A percentile compares a stretch with the other conserved stretches of the same genome.
Evolutionary conservation across 805 yeast genomes (phyloP).

Genomic region (Wickerhamiella shivajii): DNA sequence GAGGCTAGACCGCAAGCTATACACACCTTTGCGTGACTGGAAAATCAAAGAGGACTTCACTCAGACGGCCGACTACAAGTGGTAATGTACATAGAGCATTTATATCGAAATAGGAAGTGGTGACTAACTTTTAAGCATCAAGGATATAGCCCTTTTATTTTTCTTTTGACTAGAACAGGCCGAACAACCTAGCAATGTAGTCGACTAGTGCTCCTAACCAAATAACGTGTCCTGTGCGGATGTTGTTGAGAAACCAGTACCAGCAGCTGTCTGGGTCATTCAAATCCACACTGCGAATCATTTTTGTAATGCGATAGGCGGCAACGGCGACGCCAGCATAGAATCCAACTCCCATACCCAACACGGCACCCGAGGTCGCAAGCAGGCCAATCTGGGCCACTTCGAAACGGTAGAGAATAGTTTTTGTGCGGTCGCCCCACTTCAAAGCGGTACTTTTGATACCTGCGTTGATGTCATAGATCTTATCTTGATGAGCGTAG

Average conservation of each 20-base stretch:
- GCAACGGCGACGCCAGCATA: conserved; percentile 49
- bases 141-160: neutral
- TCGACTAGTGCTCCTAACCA: conserved; percentile 26
- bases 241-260: conserved; percentile 62
- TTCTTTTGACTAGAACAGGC: conserved; percentile 1
- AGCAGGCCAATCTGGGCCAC: conserved; percentile 52
- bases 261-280: conserved; percentile 75
- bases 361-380: conserved; percentile 53
- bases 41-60: conserved; percentile 28
- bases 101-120: too few species aligned
- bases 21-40: conserved; percentile 26
- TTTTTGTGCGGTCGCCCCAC: conserved; percentile 75
- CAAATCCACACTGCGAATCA: conserved; percentile 62
- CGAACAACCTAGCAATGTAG: conserved; percentile 21
- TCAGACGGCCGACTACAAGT: conserved; percentile 23
- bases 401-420: conserved; percentile 48
- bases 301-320: conserved; percentile 47
- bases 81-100: too few species aligned
- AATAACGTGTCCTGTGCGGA: conserved; percentile 38
- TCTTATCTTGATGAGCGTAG: conserved; percentile 95
- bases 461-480: conserved; percentile 77
- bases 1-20: conserved; percentile 37
- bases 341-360: conserved; percentile 82
- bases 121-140: neutral
- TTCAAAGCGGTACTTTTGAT: conserved; percentile 89